Conservation (phyloP, 2,329 filamentous ascomycete species). For the Colletotrichum sp. region DNA sequence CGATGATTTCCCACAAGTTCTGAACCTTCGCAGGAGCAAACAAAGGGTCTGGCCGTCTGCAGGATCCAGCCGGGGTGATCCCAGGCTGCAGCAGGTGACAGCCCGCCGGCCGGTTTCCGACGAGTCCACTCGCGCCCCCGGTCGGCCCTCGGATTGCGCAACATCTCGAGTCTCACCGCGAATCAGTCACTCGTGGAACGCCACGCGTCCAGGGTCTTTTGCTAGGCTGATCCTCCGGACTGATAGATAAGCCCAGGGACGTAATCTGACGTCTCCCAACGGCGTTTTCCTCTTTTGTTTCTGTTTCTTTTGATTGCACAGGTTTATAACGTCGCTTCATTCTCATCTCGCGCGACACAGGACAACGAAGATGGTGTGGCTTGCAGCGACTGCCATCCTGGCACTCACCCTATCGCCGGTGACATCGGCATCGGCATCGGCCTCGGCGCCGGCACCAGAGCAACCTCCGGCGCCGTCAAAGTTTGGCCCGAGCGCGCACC, state of each 20-base stretch:
- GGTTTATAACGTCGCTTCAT: not conserved
- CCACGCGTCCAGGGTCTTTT: not conserved
- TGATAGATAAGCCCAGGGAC: slow-evolving; percentile 1
- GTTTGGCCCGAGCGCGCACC: slow-evolving; percentile 36
- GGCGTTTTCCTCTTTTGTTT: fast-evolving
- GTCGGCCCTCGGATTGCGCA: not conserved
- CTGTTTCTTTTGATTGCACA: not conserved
- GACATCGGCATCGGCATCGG: not conserved
- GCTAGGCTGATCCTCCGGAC: not conserved
- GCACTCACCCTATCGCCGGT: not conserved
- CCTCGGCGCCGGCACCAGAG: not conserved
- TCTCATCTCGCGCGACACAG: not conserved
- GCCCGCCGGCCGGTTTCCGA: not conserved
- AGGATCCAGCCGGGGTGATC: not conserved
- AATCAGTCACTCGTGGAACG: slow-evolving; percentile 5
- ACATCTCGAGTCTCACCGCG: slow-evolving; percentile 15
- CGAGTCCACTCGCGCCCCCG: not conserved
- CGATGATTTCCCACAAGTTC: not conserved
- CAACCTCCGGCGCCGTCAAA: not conserved
- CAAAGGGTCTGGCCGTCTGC: not conserved
- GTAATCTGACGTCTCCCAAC: not conserved
- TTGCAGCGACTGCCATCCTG: not conserved
- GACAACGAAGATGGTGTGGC: not conserved
- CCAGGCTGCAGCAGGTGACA: slow-evolving; percentile 1
- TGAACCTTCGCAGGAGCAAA: not conserved